A percentile compares a stretch with the other conserved stretches of the same genome.
These are phyloP conservation scores for Curvularia sp. DNA, from an alignment of 2,329 filamentous ascomycete genomes.

Conservation along the genomic window DNA sequence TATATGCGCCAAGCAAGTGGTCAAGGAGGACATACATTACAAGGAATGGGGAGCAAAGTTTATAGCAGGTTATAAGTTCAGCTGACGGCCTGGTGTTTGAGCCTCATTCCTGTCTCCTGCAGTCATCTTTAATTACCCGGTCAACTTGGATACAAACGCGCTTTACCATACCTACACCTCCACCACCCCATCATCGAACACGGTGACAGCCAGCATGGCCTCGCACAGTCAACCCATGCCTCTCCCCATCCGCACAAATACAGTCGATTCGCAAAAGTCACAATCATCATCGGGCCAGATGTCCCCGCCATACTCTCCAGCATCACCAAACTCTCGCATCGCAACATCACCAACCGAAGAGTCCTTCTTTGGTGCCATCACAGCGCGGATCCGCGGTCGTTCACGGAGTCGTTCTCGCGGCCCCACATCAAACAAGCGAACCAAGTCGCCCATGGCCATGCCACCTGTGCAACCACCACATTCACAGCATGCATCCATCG, in stretches of 20 bases:
- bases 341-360: constrained; percentile 38
- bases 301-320: constrained; percentile 31
- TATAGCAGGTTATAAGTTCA: constrained; percentile 26
- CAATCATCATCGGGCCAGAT: constrained; percentile 35
- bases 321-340: constrained; percentile 33
- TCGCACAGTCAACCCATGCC: constrained; percentile 39
- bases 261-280: constrained; percentile 37
- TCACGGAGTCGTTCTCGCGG: constrained; percentile 45
- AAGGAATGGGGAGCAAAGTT: constrained; percentile 14
- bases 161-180: not conserved
- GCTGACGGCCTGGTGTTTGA: constrained; percentile 29
- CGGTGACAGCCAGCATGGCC: constrained; percentile 27
- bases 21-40: constrained; percentile 19
- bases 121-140: constrained; percentile 9
- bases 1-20: constrained; percentile 39
- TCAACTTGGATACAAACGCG: not conserved
- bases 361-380: constrained; percentile 49
- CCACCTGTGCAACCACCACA: constrained; percentile 35
- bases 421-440: constrained; percentile 34
- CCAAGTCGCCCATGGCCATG: constrained; percentile 40
- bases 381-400: constrained; percentile 42
- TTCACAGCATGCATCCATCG: constrained; percentile 14
- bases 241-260: constrained; percentile 42
- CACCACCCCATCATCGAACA: not conserved
- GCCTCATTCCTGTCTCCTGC: constrained; percentile 37